These are phyloP conservation scores for Solanum okadae DNA, from an alignment of 257 asterid genomes.

Conservation along the genomic window DNA sequence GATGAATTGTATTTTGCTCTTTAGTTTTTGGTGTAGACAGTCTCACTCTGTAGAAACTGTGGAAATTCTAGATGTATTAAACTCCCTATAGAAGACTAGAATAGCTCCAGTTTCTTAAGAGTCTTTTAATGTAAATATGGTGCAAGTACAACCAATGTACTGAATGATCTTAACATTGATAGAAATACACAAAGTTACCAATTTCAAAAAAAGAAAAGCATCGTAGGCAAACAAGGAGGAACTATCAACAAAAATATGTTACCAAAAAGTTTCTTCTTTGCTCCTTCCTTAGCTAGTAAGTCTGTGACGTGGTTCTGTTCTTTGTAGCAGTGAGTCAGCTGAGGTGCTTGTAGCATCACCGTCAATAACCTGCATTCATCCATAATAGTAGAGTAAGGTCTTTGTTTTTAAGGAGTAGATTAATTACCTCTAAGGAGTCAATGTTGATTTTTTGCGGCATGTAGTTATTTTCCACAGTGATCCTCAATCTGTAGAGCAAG, in stretches of 20 bases:
- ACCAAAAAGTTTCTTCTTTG: neutral
- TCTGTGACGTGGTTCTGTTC: neutral
- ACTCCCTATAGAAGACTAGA: no score
- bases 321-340: neutral
- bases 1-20: no score
- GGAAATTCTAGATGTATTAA: no score
- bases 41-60: no score
- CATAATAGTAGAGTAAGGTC: neutral
- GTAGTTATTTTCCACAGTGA: neutral
- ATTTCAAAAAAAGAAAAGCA: no score
- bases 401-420: neutral
- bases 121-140: no score
- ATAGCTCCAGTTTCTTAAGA: no score
- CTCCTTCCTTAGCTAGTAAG: neutral
- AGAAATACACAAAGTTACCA: no score
- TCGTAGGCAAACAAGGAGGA: neutral
- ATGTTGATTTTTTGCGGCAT: neutral
- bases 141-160: no score
- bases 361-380: neutral
- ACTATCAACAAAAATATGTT: neutral
- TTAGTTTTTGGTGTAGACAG: no score
- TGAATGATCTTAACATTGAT: no score
- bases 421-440: neutral
- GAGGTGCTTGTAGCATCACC: neutral
- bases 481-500: neutral